Evolutionary conservation across 495 filamentous ascomycete species (phyloP).

Genomic region (Extremus antarcticus): DNA sequence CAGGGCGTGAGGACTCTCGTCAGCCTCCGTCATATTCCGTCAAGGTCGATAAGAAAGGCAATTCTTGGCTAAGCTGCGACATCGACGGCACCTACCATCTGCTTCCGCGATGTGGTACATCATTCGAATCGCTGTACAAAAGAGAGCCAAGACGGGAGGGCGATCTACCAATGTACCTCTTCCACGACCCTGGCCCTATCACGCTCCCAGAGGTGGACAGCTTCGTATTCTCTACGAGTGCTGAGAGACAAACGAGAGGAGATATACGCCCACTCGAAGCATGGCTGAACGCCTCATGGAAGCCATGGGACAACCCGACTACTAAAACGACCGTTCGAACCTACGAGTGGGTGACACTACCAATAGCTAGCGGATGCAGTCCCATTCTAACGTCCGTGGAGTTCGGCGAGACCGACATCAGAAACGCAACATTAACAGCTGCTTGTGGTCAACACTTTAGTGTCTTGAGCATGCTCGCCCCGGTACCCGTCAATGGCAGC

Average conservation of each 20-base stretch:
- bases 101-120: constrained; percentile 56
- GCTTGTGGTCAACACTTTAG: neutral
- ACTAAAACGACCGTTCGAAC: neutral
- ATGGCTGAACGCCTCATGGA: constrained; percentile 28
- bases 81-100: constrained; percentile 47
- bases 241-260: constrained; percentile 41
- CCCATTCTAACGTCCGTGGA: neutral
- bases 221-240: constrained; percentile 54
- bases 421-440: neutral
- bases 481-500: neutral
- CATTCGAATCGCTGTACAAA: constrained; percentile 48
- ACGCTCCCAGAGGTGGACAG: constrained; percentile 40
- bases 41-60: constrained; percentile 22
- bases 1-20: constrained; percentile 23
- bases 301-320: constrained; percentile 13
- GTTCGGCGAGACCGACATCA: neutral
- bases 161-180: constrained; percentile 44
- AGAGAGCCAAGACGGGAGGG: constrained; percentile 8
- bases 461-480: neutral
- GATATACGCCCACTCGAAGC: constrained; percentile 42
- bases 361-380: neutral
- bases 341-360: neutral
- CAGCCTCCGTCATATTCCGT: constrained; percentile 36
- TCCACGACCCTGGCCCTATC: constrained; percentile 48
- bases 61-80: neutral